Conservation (phyloP, 257 asterid species). For the Ilex asprella region DNA sequence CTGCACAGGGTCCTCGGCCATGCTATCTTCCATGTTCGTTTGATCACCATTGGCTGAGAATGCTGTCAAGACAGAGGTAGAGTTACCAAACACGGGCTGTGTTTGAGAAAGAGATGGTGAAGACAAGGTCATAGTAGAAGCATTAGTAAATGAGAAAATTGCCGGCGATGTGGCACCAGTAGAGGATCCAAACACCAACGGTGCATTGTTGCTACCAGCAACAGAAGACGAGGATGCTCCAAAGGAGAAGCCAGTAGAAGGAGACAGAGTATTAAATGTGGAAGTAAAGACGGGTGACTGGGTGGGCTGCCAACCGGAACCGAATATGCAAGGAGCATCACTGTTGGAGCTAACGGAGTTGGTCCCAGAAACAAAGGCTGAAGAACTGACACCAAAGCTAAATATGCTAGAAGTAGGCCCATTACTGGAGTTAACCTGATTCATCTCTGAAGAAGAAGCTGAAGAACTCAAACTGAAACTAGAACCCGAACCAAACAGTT, state of each 20-base stretch:
- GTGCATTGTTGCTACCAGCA: background rate
- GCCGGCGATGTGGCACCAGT: background rate
- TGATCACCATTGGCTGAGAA: background rate
- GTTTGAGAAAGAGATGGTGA: background rate
- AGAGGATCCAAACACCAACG: background rate
- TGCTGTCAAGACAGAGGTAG: background rate
- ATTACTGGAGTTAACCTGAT: constrained; percentile 8
- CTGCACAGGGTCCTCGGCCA: constrained; percentile 1
- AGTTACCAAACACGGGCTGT: background rate
- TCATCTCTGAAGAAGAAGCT: constrained; percentile 11
- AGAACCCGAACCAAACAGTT: constrained; percentile 4
- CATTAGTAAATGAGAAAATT: background rate
- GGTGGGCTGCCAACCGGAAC: constrained; percentile 38
- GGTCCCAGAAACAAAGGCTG: constrained; percentile 5
- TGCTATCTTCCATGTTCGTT: background rate
- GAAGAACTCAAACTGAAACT: constrained; percentile 13
- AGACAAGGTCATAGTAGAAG: background rate
- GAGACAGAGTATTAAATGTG: constrained; percentile 26
- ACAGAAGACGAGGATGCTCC: background rate
- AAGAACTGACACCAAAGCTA: constrained; percentile 2
- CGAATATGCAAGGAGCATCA: constrained; percentile 1
- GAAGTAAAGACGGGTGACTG: constrained; percentile 14
- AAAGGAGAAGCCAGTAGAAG: constrained; percentile 34
- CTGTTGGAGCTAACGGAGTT: constrained; percentile 7
- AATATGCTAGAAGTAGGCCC: constrained; percentile 12